Evolutionary conservation across 2,329 filamentous ascomycete genomes (phyloP), one percentile per base, ranked within the genome.

Genomic region (Calonectria pseudoturangicola): DNA sequence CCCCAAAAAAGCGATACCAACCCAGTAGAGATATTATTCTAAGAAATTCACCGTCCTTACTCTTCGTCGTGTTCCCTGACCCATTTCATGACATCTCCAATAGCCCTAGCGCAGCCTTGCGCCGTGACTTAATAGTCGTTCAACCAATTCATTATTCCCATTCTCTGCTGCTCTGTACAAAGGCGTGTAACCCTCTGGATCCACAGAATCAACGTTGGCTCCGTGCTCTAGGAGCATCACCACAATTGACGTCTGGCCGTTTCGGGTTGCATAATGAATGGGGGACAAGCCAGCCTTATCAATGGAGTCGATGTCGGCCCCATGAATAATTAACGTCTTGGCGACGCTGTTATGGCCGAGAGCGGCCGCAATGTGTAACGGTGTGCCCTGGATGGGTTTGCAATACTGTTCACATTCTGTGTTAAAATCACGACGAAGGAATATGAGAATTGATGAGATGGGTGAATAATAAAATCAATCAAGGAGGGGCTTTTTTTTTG

Each of bases 311-410:
- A 65, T 51, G 12, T 65, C 62, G 3, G 62, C 62, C 45, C 62
- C 62, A 50, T 65, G 62, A 30, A 50, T 16, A 50, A 65, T 65
- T 8, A 65, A 21, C 13, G 62, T 65, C 47, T 50, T 65, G 62
- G 62, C 62, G 21, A 65, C 62, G 8, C 36, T 65, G 45, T 50
- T 65, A 50, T 65, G 62, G 13, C 62, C 62, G 47, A 65, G 62
- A 21, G 62, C 62, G 30, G 62, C 62, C n/a, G 62, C 62, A 39
- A 65, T 65, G 9, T 65, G 62, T n/a, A 65, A 50, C 45, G 62
- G 62, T 5, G 62, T 65, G 30, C 62, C 62, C n/a, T 48, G 62
- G 13, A 65, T 65, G 3, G 62, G 62, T 12, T 65, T 65, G 45
- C 45, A 50, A 21, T 50, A 50, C 62, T 65, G 54, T 25, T 16